These are phyloP conservation scores for Herpotrichia juniperi DNA, from an alignment of 2,329 filamentous ascomycete genomes.

Conservation along the genomic window DNA sequence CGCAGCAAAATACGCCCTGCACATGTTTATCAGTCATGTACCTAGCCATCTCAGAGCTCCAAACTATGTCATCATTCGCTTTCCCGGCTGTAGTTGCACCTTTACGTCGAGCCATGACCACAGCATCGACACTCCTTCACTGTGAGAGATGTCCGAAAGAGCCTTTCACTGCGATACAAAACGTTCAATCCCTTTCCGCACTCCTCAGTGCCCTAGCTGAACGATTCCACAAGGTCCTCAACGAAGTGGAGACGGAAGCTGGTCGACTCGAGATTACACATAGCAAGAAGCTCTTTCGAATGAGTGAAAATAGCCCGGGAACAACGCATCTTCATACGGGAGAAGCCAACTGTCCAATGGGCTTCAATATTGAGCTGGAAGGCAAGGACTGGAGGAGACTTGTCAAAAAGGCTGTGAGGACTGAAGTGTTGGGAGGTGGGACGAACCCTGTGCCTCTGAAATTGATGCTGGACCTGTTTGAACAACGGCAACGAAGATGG, in stretches of 20 bases:
- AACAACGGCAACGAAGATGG: slow-evolving; percentile 51
- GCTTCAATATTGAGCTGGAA: slow-evolving; percentile 52
- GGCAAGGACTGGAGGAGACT: slow-evolving; percentile 51
- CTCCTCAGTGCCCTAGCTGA: slow-evolving; percentile 51
- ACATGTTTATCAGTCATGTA: slow-evolving; percentile 55
- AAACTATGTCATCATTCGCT: slow-evolving; percentile 42
- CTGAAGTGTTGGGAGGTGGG: slow-evolving; percentile 49
- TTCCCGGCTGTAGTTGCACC: slow-evolving; percentile 52
- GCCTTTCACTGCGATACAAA: slow-evolving; percentile 53
- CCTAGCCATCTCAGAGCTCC: slow-evolving; percentile 50
- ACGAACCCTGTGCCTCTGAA: slow-evolving; percentile 37
- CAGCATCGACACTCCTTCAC: slow-evolving; percentile 45
- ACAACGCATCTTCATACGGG: slow-evolving; percentile 52
- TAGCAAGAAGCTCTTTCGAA: slow-evolving; percentile 49
- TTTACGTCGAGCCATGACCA: slow-evolving; percentile 50
- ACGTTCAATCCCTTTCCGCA: slow-evolving; percentile 49
- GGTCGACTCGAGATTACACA: slow-evolving; percentile 32
- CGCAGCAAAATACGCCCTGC: slow-evolving; percentile 37
- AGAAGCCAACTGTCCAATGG: slow-evolving; percentile 49
- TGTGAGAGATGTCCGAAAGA: slow-evolving; percentile 51
- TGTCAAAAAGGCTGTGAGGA: slow-evolving; percentile 53
- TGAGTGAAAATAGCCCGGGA: slow-evolving; percentile 50
- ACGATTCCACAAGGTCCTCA: slow-evolving; percentile 49
- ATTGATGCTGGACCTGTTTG: slow-evolving; percentile 45
- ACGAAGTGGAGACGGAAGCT: slow-evolving; percentile 48